Evolutionary conservation across 331 rosid species (phyloP).

Genomic region (Telfairia occidentalis): DNA sequence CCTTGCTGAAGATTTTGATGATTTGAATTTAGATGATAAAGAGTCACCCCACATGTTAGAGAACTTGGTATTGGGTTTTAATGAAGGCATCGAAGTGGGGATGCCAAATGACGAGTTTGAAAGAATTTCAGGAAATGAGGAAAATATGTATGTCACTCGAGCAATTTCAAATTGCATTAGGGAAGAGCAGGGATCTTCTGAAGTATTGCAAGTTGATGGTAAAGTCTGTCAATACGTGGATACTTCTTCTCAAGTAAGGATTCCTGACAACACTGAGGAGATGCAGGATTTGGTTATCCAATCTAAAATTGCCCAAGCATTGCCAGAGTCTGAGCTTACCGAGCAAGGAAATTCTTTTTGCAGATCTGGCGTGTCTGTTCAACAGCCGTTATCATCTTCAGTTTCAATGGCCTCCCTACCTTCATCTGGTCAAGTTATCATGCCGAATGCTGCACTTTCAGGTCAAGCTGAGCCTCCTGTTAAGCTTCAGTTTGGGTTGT

Average conservation of each 20-base stretch:
- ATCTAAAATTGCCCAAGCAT: slow-evolving; percentile 28
- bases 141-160: slow-evolving; percentile 25
- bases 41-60: slow-evolving; percentile 62
- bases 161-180: slow-evolving; percentile 28
- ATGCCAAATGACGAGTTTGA: slow-evolving; percentile 83
- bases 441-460: slow-evolving; percentile 33
- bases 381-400: slow-evolving; percentile 32
- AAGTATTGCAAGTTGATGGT: slow-evolving; percentile 27
- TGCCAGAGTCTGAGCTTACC: slow-evolving; percentile 29
- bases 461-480: slow-evolving; percentile 67
- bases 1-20: slow-evolving; percentile 43
- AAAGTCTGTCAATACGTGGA: slow-evolving; percentile 32
- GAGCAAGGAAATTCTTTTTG: slow-evolving; percentile 39
- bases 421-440: slow-evolving; percentile 27
- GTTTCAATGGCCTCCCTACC: slow-evolving; percentile 35
- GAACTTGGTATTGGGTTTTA: slow-evolving; percentile 73
- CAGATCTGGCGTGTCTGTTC: slow-evolving; percentile 35
- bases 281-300: slow-evolving; percentile 35
- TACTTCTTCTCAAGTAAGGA: slow-evolving; percentile 34
- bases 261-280: slow-evolving; percentile 50
- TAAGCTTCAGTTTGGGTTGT: slow-evolving; percentile 94
- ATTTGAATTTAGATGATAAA: slow-evolving; percentile 62
- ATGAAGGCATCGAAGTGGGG: slow-evolving; percentile 89
- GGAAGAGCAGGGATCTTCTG: slow-evolving; percentile 42
- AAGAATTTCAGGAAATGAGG: slow-evolving; percentile 40